Base-by-base conservation (phyloP, 768 basidiomycete genomes). In the Hypholoma sublateritium region DNA sequence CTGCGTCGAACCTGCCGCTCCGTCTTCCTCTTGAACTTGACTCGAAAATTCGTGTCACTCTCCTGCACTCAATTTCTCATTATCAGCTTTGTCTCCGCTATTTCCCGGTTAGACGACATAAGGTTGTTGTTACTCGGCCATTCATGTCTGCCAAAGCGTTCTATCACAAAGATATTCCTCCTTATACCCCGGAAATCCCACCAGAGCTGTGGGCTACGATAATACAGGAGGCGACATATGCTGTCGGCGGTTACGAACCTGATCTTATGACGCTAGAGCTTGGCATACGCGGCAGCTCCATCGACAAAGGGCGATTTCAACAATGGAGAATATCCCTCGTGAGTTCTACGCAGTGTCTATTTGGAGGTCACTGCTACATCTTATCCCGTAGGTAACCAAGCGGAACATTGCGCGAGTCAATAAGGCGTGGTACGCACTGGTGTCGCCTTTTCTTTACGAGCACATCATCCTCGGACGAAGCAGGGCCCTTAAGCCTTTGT, bases 161-260 rank as follows among this genome's bases (percentile, higher is more conserved):
- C 22, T 61, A 66, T 36, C 22, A 50, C 35, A 56, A 51, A 39
- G 39, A 44, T 8, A 47, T 37, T 13, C 25, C 35, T 42, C 39
- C 25, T 19, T 16, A 35, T 12, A 17, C 44, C 8, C 57, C 63
- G 14, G 47, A 60, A 21, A 50, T 74, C 11, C 72, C 73, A 8
- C 57, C 67, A 22, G 72, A 74, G 53, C 36, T 73, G 17, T 69
- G 71, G 66, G 39, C 58, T 4, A 49, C 59, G 1, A 68, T 73
- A 17, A 51, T 73, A 17, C 64, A 62, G 24, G 50, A 60, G 24
- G 73, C 71, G 21, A 66, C 69, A 11, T 64, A 56, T 60, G 67
- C 62, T 5, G 65, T 67, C 3, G 60, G 49, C 25, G 39, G 61
- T 12, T 59, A 67, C 44, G 62, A 67, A 19, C 63, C 62, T 13